Conservation (phyloP, 805 yeast genomes). For the Cyberlindnera meyerae region DNA sequence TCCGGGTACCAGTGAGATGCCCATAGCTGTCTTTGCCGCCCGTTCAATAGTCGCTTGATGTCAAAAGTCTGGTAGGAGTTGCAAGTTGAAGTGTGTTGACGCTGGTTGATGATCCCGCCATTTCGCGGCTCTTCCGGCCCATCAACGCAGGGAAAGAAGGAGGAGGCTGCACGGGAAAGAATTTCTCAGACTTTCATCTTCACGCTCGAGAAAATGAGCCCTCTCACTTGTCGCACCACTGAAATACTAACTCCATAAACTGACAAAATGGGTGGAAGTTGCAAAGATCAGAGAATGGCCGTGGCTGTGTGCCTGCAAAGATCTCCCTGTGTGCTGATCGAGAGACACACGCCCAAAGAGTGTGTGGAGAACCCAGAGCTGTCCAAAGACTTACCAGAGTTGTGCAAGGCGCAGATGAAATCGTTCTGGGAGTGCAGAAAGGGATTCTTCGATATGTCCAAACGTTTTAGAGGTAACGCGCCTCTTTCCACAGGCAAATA, state of each 20-base stretch:
- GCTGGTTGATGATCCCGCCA: too few relatives aligned
- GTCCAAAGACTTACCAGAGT: slow-evolving; percentile 72
- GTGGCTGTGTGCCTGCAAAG: slow-evolving; percentile 93
- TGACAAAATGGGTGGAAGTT: slow-evolving; percentile 36
- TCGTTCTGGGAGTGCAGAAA: slow-evolving; percentile 87
- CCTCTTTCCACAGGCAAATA: slow-evolving; percentile 89
- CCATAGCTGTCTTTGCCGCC: slow-evolving; percentile 33
- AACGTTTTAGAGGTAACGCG: slow-evolving; percentile 90
- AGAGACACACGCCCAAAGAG: slow-evolving; percentile 83
- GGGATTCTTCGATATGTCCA: slow-evolving; percentile 88
- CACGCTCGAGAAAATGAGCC: too few relatives aligned
- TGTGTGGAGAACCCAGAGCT: slow-evolving; percentile 81
- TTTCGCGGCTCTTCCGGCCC: too few relatives aligned
- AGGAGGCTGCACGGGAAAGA: too few relatives aligned
- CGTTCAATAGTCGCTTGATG: too few relatives aligned
- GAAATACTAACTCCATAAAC: too few relatives aligned
- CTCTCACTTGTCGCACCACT: too few relatives aligned
- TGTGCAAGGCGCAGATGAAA: slow-evolving; percentile 78
- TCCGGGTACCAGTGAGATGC: slow-evolving; percentile 76
- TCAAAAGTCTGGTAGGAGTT: too few relatives aligned
- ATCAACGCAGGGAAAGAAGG: too few relatives aligned
- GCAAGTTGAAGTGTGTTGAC: too few relatives aligned
- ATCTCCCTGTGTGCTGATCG: slow-evolving; percentile 91
- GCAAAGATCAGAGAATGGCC: slow-evolving; percentile 92
- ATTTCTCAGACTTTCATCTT: too few relatives aligned